These are phyloP conservation scores for Thelephora aurantiotincta DNA, from an alignment of 768 basidiomycete genomes.

Conservation along the genomic window DNA sequence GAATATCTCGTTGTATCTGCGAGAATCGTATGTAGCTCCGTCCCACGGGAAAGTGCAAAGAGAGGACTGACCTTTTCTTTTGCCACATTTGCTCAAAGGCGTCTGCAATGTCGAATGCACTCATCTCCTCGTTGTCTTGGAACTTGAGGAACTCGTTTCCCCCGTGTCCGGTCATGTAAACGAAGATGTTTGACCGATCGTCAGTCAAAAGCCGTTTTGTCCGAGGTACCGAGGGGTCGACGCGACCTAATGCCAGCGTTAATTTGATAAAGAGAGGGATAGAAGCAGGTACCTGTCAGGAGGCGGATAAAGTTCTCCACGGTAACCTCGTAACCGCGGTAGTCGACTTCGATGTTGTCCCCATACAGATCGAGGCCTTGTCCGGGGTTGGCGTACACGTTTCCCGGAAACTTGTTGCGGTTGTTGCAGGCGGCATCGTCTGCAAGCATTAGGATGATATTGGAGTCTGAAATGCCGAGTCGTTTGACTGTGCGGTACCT, in stretches of 20 bases:
- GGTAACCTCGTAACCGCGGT: constrained; percentile 94
- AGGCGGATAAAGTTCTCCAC: constrained; percentile 93
- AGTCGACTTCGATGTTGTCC: constrained; percentile 95
- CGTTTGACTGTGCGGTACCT: constrained; percentile 99
- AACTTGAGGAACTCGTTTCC: constrained; percentile 98
- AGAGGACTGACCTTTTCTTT: constrained; percentile 60
- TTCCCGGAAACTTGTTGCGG: constrained; percentile 83
- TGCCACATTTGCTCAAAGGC: constrained; percentile 98
- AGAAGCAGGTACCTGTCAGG: constrained; percentile 63
- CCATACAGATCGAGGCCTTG: constrained; percentile 84
- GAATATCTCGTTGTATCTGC: constrained; percentile 85
- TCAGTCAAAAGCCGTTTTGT: constrained; percentile 89
- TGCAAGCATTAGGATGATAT: constrained; percentile 97
- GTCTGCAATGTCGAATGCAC: constrained; percentile 93
- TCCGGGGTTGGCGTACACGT: constrained; percentile 82
- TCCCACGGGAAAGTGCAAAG: neutral
- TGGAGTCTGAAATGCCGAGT: constrained; percentile 94
- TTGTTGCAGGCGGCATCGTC: constrained; percentile 93
- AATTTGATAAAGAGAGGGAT: neutral
- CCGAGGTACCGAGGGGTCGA: constrained; percentile 72
- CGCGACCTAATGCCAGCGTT: constrained; percentile 44
- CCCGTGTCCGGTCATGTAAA: constrained; percentile 98
- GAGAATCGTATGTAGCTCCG: neutral
- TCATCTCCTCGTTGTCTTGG: constrained; percentile 97
- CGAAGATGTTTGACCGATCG: constrained; percentile 82